Conservation (phyloP, 441 rosid genomes). For the Jatropha multifida region DNA sequence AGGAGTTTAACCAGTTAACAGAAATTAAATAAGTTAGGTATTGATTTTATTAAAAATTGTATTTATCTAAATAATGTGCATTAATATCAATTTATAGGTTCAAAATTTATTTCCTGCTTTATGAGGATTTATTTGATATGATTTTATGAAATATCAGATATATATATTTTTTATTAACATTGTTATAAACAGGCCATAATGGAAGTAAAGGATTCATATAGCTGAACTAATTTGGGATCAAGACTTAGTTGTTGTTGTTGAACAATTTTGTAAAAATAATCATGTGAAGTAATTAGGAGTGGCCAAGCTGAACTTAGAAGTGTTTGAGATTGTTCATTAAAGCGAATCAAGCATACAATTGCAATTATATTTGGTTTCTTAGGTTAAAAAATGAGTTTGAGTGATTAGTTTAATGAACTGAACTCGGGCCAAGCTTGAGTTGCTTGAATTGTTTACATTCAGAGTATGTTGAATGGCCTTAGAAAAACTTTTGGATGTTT, state of each 20-base stretch:
- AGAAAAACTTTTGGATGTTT: neutral
- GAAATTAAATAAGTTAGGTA: neutral
- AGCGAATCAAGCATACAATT: neutral
- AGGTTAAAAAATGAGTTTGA: neutral
- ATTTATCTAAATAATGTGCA: neutral
- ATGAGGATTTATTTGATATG: too few relatives aligned
- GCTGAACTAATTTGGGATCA: too few relatives aligned
- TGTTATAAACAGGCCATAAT: too few relatives aligned
- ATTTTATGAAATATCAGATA: too few relatives aligned
- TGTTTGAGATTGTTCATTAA: neutral
- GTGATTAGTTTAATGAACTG: neutral
- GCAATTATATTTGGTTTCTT: neutral
- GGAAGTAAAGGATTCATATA: too few relatives aligned
- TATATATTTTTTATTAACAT: too few relatives aligned
- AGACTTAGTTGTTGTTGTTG: too few relatives aligned
- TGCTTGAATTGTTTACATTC: neutral
- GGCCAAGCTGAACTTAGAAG: neutral
- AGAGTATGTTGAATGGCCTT: neutral
- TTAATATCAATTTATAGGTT: neutral
- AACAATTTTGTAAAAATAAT: too few relatives aligned
- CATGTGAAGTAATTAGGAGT: too few relatives aligned
- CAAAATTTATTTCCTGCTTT: too few relatives aligned
- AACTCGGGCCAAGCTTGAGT: neutral
- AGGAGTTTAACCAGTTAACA: neutral
- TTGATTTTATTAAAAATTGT: neutral